Conservation (phyloP, 371 early-diverging fungal genomes). For the Mucor mucedo region DNA sequence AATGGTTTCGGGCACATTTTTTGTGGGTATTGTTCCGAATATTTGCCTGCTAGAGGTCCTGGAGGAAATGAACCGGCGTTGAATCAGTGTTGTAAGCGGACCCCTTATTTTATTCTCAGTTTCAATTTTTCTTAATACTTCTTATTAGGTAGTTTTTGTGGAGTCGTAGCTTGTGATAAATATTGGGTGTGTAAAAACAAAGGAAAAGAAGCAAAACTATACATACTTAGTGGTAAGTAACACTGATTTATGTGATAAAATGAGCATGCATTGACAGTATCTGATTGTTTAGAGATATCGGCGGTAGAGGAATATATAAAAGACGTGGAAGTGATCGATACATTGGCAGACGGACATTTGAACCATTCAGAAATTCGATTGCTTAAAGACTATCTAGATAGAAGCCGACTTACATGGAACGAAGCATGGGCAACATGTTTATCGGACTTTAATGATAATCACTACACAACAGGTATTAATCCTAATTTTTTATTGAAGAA, state of each 20-base stretch:
- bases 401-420: slow-evolving; percentile 12
- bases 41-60: slow-evolving; percentile 22
- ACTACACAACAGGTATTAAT: slow-evolving; percentile 17
- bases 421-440: slow-evolving; percentile 28
- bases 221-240: slow-evolving; percentile 20
- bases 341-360: slow-evolving; percentile 28
- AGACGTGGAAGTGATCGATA: slow-evolving; percentile 13
- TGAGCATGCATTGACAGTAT: not conserved
- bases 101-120: not conserved
- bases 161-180: slow-evolving; percentile 24
- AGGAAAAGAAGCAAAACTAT: slow-evolving; percentile 15
- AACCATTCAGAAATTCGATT: slow-evolving; percentile 20
- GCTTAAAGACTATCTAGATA: slow-evolving; percentile 8
- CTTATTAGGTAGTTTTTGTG: slow-evolving; percentile 22
- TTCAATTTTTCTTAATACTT: too few species aligned
- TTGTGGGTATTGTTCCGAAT: slow-evolving; percentile 19
- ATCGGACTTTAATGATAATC: slow-evolving; percentile 18
- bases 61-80: slow-evolving; percentile 16
- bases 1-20: slow-evolving; percentile 22
- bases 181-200: slow-evolving; percentile 26
- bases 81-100: slow-evolving; percentile 16
- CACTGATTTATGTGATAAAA: not conserved
- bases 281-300: slow-evolving; percentile 7
- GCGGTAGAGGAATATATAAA: slow-evolving; percentile 2
- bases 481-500: too few species aligned